Conservation (phyloP, 768 basidiomycete genomes). For the Tulasnella sp. region DNA sequence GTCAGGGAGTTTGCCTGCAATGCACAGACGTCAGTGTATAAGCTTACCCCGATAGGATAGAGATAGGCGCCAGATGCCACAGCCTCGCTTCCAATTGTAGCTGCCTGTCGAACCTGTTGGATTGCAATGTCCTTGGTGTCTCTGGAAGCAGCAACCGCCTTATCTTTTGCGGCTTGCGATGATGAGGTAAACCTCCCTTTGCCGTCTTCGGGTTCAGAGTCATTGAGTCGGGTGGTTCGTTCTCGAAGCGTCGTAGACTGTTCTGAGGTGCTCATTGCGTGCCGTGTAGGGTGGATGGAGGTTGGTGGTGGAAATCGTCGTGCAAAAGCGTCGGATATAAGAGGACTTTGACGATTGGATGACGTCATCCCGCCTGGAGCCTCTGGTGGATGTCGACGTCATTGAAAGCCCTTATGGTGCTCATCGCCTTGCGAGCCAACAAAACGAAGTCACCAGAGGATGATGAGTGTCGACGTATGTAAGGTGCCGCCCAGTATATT, state of each 20-base stretch:
- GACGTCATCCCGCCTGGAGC: background rate
- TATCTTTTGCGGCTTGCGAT: background rate
- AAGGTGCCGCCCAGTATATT: too few species aligned
- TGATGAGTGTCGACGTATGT: too few species aligned
- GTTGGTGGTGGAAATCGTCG: background rate
- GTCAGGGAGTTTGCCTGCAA: background rate
- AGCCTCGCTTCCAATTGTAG: slow-evolving; percentile 24
- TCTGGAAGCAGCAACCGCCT: background rate
- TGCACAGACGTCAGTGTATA: too few species aligned
- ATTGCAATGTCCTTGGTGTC: slow-evolving; percentile 10
- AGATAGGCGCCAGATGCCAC: slow-evolving; percentile 28
- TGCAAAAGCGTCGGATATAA: background rate
- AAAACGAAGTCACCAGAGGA: too few species aligned
- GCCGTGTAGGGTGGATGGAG: background rate
- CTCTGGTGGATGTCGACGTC: background rate
- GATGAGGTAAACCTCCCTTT: background rate
- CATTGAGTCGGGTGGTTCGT: background rate
- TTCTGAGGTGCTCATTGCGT: slow-evolving; percentile 9
- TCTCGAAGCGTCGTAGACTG: background rate
- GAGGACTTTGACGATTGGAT: background rate
- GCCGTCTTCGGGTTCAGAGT: background rate
- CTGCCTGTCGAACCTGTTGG: background rate
- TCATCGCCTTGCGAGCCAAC: too few species aligned
- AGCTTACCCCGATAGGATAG: slow-evolving; percentile 28
- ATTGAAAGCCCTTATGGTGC: background rate